phyloP scores from a whole-genome alignment of 2,329 filamentous ascomycete species.

The Colletotrichum shisoi region DNA sequence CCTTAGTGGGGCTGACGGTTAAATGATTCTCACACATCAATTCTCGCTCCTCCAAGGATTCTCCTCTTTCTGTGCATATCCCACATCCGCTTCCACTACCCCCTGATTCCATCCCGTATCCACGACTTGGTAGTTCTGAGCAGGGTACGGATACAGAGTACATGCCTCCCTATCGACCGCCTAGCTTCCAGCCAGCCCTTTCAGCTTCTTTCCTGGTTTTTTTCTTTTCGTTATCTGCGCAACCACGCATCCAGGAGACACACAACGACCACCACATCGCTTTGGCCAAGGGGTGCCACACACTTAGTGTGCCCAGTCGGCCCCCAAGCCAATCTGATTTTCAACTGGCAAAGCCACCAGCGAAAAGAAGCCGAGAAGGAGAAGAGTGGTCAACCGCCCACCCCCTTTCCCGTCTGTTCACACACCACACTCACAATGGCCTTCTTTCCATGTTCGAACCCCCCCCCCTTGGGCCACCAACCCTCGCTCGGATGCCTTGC shows the following conservation, averaged over 20 bases:
- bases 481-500: slow-evolving; percentile 26
- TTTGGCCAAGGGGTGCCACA: slow-evolving; percentile 31
- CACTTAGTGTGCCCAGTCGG: slow-evolving; percentile 16
- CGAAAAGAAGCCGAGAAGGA: slow-evolving; percentile 16
- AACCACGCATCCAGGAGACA: slow-evolving; percentile 14
- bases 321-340: slow-evolving; percentile 29
- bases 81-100: slow-evolving; percentile 16
- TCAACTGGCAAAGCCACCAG: slow-evolving; percentile 29
- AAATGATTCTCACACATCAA: slow-evolving; percentile 23
- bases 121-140: not conserved
- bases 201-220: slow-evolving; percentile 15
- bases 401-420: slow-evolving; percentile 32
- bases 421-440: slow-evolving; percentile 20
- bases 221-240: slow-evolving; percentile 18
- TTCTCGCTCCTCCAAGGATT: slow-evolving; percentile 11
- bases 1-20: slow-evolving; percentile 4
- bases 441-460: slow-evolving; percentile 27
- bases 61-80: slow-evolving; percentile 35
- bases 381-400: slow-evolving; percentile 6
- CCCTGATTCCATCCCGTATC: slow-evolving; percentile 25
- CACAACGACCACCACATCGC: slow-evolving; percentile 14
- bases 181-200: slow-evolving; percentile 16
- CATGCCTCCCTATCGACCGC: slow-evolving; percentile 1
- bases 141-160: slow-evolving; percentile 2
- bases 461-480: slow-evolving; percentile 26